Conservation (phyloP, 2,329 filamentous ascomycete genomes). For the Exophiala lecanii-corni region DNA sequence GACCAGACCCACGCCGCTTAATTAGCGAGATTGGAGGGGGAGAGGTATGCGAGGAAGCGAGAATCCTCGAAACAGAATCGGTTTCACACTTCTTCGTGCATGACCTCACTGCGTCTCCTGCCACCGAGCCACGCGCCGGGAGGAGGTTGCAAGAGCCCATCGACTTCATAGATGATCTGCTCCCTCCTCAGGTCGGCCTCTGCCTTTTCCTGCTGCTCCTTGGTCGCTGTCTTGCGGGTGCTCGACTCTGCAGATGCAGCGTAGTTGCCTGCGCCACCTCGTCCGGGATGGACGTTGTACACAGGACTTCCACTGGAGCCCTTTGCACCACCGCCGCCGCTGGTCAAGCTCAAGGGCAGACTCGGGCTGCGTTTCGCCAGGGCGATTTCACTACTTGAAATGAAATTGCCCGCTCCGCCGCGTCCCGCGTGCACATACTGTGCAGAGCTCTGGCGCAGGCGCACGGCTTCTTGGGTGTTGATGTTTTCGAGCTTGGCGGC, state of each 20-base stretch:
- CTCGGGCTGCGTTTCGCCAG: conserved; percentile 16
- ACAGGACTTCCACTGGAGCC: conserved; percentile 11
- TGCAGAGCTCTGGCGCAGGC: conserved; percentile 14
- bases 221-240: conserved; percentile 13
- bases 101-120: conserved; percentile 17
- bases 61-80: too few species aligned
- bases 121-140: conserved; percentile 21
- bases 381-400: conserved; percentile 10
- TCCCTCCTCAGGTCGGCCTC: conserved; percentile 22
- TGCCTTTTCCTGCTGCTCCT: conserved; percentile 15
- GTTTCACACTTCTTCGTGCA: conserved; percentile 14
- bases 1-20: too few species aligned
- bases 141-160: conserved; percentile 21
- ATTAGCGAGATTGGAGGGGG: too few species aligned
- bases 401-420: conserved; percentile 24
- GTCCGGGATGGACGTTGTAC: conserved; percentile 38
- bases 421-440: conserved; percentile 20
- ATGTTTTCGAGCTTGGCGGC: conserved; percentile 21
- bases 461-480: conserved; percentile 19
- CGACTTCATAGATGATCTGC: conserved; percentile 21
- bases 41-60: too few species aligned
- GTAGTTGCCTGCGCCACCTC: conserved; percentile 61
- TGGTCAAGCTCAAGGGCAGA: conserved; percentile 10
- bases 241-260: conserved; percentile 13
- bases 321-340: conserved; percentile 6